Percentiles rank a stretch among this genome's conserved stretches.
Conservation (phyloP, 306 rosid genomes). For the Comarum palustre region DNA sequence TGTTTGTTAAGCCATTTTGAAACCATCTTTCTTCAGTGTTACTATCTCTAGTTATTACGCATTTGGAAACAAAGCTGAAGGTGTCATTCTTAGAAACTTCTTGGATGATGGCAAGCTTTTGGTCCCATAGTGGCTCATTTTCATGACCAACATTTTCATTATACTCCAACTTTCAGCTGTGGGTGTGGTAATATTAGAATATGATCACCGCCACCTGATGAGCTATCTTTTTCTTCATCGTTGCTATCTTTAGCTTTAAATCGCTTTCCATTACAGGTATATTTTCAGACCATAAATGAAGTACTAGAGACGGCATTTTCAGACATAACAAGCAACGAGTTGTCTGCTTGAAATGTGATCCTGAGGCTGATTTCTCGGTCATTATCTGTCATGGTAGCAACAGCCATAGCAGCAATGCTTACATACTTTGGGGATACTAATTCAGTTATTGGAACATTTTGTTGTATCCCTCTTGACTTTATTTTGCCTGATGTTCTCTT, state of each 20-base stretch:
- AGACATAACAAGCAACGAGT: conserved; percentile 41
- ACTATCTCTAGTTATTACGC: conserved; percentile 81
- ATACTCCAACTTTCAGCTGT: conserved; percentile 66
- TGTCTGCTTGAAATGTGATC: conserved; percentile 54
- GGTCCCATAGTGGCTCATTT: conserved; percentile 64
- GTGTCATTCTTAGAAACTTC: conserved; percentile 54
- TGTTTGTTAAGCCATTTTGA: conserved; percentile 50
- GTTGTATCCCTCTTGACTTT: too few species aligned
- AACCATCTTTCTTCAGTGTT: conserved; percentile 55
- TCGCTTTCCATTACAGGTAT: conserved; percentile 41
- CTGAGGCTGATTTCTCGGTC: conserved; percentile 60
- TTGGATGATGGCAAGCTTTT: conserved; percentile 50
- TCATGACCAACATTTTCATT: conserved; percentile 61
- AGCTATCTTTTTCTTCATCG: background rate
- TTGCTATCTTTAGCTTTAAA: background rate
- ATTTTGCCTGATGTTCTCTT: too few species aligned
- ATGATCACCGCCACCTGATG: background rate
- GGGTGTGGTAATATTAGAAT: conserved; percentile 57
- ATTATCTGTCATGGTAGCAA: conserved; percentile 36
- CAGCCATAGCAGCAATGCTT: conserved; percentile 68
- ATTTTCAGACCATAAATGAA: conserved; percentile 72
- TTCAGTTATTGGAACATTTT: too few species aligned
- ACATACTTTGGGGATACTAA: conserved; percentile 65
- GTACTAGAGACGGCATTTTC: conserved; percentile 54
- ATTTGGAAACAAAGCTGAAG: conserved; percentile 60